A percentile compares a stretch with the other conserved stretches of the same genome.
Evolutionary conservation across 768 basidiomycete species (phyloP).

Genomic region (Boletus pseudopeckii): DNA sequence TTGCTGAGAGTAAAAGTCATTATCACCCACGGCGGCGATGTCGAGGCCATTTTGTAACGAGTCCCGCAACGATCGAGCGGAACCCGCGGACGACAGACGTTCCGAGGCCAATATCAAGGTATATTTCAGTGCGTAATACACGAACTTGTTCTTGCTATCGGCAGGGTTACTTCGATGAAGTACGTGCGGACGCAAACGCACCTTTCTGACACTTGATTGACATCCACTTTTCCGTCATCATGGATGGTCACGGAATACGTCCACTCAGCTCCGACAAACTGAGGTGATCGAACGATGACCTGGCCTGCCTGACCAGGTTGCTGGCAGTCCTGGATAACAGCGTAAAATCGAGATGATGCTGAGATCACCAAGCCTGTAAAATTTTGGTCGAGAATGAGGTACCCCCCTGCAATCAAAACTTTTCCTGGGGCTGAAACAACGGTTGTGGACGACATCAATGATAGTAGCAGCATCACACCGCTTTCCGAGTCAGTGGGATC

Average conservation of each 20-base stretch:
- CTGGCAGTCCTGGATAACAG: slow-evolving; percentile 50
- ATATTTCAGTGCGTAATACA: slow-evolving; percentile 82
- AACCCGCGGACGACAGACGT: slow-evolving; percentile 28
- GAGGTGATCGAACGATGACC: slow-evolving; percentile 83
- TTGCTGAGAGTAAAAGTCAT: slow-evolving; percentile 97
- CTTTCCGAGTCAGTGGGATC: background rate
- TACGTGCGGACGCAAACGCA: background rate
- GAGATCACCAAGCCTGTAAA: slow-evolving; percentile 88
- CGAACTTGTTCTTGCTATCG: slow-evolving; percentile 80
- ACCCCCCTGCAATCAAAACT: slow-evolving; percentile 92
- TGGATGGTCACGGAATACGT: slow-evolving; percentile 50
- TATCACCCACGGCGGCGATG: slow-evolving; percentile 85
- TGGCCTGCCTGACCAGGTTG: slow-evolving; percentile 30
- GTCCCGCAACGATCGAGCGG: slow-evolving; percentile 41
- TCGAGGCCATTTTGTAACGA: slow-evolving; percentile 56
- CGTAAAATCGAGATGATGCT: slow-evolving; percentile 93
- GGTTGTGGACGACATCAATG: slow-evolving; percentile 48
- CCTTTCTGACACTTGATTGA: slow-evolving; percentile 24
- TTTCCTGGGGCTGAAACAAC: slow-evolving; percentile 92
- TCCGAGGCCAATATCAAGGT: slow-evolving; percentile 69
- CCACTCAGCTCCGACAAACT: slow-evolving; percentile 84
- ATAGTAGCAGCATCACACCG: background rate
- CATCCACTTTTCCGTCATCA: slow-evolving; percentile 29
- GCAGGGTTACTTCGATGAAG: slow-evolving; percentile 7
- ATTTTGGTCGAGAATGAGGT: slow-evolving; percentile 87